phyloP scores from a whole-genome alignment of 768 basidiomycete genomes.

The Tricholoma sp. region DNA sequence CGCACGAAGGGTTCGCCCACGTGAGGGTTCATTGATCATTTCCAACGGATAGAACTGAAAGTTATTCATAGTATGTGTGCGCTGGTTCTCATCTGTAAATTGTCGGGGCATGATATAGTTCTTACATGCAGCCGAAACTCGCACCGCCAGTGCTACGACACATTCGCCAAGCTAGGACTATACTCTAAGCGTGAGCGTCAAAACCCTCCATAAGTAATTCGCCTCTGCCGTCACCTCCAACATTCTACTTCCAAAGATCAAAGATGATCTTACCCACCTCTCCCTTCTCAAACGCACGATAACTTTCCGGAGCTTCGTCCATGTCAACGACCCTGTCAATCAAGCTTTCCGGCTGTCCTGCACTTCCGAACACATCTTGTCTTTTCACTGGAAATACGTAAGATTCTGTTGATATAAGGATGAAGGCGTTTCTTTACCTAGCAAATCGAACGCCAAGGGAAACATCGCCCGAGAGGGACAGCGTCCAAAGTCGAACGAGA shows the following conservation, averaged over 20 bases:
- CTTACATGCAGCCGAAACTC: no score
- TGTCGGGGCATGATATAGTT: no score
- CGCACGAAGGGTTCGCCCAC: no score
- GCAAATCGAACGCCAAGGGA: slow-evolving; percentile 60
- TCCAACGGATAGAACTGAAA: background rate
- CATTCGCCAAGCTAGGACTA: no score
- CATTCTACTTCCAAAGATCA: slow-evolving; percentile 55
- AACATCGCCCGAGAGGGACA: slow-evolving; percentile 80
- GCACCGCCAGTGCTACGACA: no score
- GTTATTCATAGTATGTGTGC: no score
- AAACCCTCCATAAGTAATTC: no score
- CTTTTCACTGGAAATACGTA: slow-evolving; percentile 39
- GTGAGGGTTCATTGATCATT: no score
- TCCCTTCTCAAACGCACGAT: slow-evolving; percentile 66
- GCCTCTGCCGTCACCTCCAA: background rate
- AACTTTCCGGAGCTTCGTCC: slow-evolving; percentile 50
- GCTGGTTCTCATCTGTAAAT: no score
- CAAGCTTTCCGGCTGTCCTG: slow-evolving; percentile 56
- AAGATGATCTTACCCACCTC: slow-evolving; percentile 73
- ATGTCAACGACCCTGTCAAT: slow-evolving; percentile 66
- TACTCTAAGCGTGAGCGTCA: no score
- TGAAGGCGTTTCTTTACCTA: slow-evolving; percentile 31
- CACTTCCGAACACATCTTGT: slow-evolving; percentile 70
- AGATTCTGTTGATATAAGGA: background rate
- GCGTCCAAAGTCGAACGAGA: slow-evolving; percentile 75